Conservation (phyloP, 192 early-diverging fungal species). For the Allomyces javanicus region DNA sequence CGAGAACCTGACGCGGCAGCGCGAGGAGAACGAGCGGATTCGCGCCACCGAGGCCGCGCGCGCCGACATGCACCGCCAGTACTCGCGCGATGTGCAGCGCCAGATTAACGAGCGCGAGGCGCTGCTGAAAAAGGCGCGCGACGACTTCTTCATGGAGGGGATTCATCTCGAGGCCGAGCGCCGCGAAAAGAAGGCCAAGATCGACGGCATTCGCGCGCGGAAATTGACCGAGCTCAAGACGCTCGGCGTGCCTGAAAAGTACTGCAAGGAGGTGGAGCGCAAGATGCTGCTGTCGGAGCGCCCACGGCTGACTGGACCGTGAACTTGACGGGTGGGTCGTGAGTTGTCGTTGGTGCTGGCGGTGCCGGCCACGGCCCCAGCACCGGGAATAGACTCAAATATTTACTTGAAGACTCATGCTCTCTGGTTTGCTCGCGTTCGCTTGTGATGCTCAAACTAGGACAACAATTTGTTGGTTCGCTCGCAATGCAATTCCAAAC, state of each 20-base stretch:
- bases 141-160: conserved; percentile 41
- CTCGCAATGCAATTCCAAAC: too few species aligned
- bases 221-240: conserved; percentile 27
- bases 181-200: conserved; percentile 28
- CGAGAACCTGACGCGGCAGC: conserved; percentile 23
- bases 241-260: conserved; percentile 34
- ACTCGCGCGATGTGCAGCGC: conserved; percentile 26
- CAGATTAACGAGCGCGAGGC: conserved; percentile 32
- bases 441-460: too few species aligned
- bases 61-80: conserved; percentile 21
- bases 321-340: too few species aligned
- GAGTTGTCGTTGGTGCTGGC: too few species aligned
- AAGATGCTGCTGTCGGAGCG: conserved; percentile 6
- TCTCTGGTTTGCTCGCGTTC: too few species aligned
- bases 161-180: conserved; percentile 22
- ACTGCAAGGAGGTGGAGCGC: conserved; percentile 32
- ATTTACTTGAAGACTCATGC: too few species aligned
- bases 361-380: too few species aligned
- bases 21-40: conserved; percentile 22
- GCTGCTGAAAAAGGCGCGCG: conserved; percentile 15
- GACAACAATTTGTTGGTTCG: too few species aligned
- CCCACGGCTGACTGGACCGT: too few species aligned
- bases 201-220: conserved; percentile 27
- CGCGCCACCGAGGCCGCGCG: conserved; percentile 15
- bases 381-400: too few species aligned